Percentiles rank a stretch among this genome's conserved stretches.
These are phyloP conservation scores for Ustilago crameri DNA, from an alignment of 1,284 basidiomycete species.

Conservation along the genomic window DNA sequence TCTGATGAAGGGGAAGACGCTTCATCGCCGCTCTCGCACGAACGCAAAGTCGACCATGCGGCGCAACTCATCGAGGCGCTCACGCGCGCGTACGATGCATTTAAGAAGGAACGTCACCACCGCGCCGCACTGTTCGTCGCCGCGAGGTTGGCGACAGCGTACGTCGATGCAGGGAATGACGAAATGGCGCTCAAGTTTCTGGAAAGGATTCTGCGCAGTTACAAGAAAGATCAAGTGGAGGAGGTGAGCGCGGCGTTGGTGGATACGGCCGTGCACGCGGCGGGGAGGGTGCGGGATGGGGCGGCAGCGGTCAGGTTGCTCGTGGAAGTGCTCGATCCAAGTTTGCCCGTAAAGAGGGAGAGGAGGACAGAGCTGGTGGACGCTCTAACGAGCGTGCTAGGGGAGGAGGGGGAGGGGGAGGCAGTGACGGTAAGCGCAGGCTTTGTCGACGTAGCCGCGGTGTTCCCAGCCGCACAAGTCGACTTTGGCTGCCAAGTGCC, in stretches of 20 bases:
- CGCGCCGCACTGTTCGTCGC: conserved; percentile 51
- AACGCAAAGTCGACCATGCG: conserved; percentile 55
- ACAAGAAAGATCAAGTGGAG: conserved; percentile 35
- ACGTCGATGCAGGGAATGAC: conserved; percentile 38
- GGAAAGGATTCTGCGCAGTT: conserved; percentile 53
- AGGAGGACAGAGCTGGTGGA: conserved; percentile 10
- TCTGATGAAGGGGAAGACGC: conserved; percentile 9
- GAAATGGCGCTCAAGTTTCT: conserved; percentile 58
- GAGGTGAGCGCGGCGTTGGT: conserved; percentile 21
- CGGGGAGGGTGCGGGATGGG: conserved; percentile 19
- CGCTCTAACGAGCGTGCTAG: conserved; percentile 12
- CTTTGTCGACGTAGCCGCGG: conserved; percentile 4
- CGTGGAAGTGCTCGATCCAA: conserved; percentile 20
- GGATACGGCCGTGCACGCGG: conserved; percentile 28
- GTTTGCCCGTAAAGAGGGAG: conserved; percentile 2
- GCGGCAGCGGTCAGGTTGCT: conserved; percentile 17
- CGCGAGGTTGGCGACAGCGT: conserved; percentile 48
- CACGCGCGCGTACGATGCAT: conserved; percentile 56
- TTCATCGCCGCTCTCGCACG: conserved; percentile 45
- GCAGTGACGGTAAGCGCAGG: neutral
- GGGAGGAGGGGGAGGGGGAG: conserved; percentile 1
- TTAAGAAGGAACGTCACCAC: conserved; percentile 25
- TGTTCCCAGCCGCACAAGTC: conserved; percentile 21
- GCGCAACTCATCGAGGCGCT: conserved; percentile 48
- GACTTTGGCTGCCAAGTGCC: conserved; percentile 11